A percentile compares a stretch with the other conserved stretches of the same genome.
Conservation (phyloP, 768 basidiomycete species). For the Paxillus rubicundulus region DNA sequence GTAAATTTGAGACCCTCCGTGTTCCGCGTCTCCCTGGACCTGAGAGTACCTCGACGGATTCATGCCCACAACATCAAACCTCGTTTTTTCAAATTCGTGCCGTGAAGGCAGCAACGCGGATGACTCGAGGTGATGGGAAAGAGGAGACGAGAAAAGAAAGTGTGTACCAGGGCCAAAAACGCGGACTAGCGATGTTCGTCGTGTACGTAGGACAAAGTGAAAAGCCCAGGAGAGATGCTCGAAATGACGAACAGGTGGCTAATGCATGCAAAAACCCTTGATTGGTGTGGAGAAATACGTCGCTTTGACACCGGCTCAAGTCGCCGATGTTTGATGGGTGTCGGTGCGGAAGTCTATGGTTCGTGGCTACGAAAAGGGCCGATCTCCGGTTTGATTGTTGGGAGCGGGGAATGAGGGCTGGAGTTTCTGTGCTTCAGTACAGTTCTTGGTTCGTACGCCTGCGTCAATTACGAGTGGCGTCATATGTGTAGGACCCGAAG, state of each 20-base stretch:
- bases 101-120: slow-evolving; percentile 13
- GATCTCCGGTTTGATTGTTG: background rate
- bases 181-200: background rate
- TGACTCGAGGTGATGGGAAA: slow-evolving; percentile 16
- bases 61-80: background rate
- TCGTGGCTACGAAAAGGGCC: background rate
- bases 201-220: slow-evolving; percentile 5
- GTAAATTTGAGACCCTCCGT: too few species aligned
- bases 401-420: too few species aligned
- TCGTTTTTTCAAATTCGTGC: background rate
- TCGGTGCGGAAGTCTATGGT: background rate
- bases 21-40: background rate
- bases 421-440: too few species aligned
- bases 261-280: slow-evolving; percentile 18
- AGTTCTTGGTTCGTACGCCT: background rate
- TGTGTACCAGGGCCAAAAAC: slow-evolving; percentile 4
- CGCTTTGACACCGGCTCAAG: background rate
- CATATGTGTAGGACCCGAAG: background rate
- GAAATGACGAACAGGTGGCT: slow-evolving; percentile 17
- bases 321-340: background rate
- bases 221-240: background rate
- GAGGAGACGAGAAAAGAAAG: slow-evolving; percentile 1
- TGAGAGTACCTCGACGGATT: background rate
- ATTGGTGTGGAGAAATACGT: slow-evolving; percentile 16
- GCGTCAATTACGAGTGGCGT: background rate